Percentiles rank a stretch among this genome's conserved stretches.
These are phyloP conservation scores for Russula compacta DNA, from an alignment of 768 basidiomycete genomes.

Conservation along the genomic window DNA sequence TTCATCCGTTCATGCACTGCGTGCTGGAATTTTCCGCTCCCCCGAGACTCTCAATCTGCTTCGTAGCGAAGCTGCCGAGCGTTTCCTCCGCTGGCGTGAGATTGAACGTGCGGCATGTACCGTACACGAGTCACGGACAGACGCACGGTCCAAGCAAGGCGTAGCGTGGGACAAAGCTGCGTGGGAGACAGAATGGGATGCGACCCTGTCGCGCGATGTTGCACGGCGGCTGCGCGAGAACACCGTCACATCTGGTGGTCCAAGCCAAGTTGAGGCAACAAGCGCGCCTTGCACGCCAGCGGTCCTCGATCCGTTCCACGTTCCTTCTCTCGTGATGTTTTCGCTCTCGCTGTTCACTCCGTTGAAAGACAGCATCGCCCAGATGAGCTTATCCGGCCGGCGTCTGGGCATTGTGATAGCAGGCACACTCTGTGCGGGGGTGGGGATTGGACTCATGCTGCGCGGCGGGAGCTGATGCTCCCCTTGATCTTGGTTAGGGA, in stretches of 20 bases:
- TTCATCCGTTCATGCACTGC: constrained; percentile 40
- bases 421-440: constrained; percentile 37
- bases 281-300: constrained; percentile 23
- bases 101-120: constrained; percentile 48
- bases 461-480: constrained; percentile 1
- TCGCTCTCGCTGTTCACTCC: constrained; percentile 54
- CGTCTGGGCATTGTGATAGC: constrained; percentile 30
- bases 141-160: constrained; percentile 11
- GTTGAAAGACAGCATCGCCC: constrained; percentile 25
- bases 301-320: constrained; percentile 53
- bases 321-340: constrained; percentile 53
- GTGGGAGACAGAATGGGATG: constrained; percentile 63
- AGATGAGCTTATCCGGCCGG: constrained; percentile 19
- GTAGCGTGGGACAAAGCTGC: constrained; percentile 46
- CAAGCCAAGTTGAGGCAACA: constrained; percentile 7
- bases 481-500: not conserved
- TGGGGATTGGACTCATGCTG: constrained; percentile 35
- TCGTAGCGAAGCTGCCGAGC: constrained; percentile 55
- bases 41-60: constrained; percentile 50
- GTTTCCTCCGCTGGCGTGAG: constrained; percentile 66
- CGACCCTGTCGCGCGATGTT: constrained; percentile 51
- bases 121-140: constrained; percentile 27
- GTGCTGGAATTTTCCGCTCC: constrained; percentile 52
- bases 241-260: constrained; percentile 8
- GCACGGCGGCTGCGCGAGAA: constrained; percentile 40